phyloP scores from a whole-genome alignment of 2,329 filamentous ascomycete genomes.

The Neophaeococcomyces aloes region DNA sequence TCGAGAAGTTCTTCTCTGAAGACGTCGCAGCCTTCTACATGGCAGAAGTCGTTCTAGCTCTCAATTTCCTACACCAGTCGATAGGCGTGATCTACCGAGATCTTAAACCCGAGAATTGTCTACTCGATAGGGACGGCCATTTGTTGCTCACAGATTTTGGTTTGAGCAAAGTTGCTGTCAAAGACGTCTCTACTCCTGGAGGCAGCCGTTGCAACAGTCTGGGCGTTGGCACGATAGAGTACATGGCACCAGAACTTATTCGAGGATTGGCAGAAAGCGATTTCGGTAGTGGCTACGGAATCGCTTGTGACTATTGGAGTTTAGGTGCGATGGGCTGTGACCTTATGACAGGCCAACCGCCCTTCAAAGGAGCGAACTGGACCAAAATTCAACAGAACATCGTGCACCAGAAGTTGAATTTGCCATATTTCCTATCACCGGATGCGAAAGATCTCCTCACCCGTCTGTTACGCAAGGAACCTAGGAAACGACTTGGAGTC shows the following conservation, averaged over 20 bases:
- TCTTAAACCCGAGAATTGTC: constrained; percentile 94
- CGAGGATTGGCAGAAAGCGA: constrained; percentile 53
- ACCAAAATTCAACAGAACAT: constrained; percentile 95
- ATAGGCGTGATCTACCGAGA: constrained; percentile 94
- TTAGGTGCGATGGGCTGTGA: constrained; percentile 88
- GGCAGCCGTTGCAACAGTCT: constrained; percentile 71
- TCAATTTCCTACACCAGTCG: constrained; percentile 84
- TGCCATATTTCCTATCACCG: constrained; percentile 82
- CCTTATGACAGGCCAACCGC: constrained; percentile 80
- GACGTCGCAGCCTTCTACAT: constrained; percentile 90
- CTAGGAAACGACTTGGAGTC: constrained; percentile 74
- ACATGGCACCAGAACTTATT: constrained; percentile 97
- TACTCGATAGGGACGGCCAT: constrained; percentile 83
- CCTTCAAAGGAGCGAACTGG: constrained; percentile 83
- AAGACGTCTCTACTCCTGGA: constrained; percentile 45
- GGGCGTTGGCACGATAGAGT: constrained; percentile 78
- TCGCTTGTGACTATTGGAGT: constrained; percentile 97
- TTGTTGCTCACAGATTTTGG: constrained; percentile 94
- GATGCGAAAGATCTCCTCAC: constrained; percentile 93
- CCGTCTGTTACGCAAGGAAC: constrained; percentile 82
- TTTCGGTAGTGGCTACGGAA: constrained; percentile 54
- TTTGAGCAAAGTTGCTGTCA: constrained; percentile 82
- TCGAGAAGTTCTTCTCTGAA: constrained; percentile 92
- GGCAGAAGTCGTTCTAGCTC: constrained; percentile 91
- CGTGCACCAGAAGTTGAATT: constrained; percentile 73